A percentile compares a stretch with the other conserved stretches of the same genome.
Conservation (phyloP, 2,329 filamentous ascomycete genomes). For the Lecanicillium sp. region DNA sequence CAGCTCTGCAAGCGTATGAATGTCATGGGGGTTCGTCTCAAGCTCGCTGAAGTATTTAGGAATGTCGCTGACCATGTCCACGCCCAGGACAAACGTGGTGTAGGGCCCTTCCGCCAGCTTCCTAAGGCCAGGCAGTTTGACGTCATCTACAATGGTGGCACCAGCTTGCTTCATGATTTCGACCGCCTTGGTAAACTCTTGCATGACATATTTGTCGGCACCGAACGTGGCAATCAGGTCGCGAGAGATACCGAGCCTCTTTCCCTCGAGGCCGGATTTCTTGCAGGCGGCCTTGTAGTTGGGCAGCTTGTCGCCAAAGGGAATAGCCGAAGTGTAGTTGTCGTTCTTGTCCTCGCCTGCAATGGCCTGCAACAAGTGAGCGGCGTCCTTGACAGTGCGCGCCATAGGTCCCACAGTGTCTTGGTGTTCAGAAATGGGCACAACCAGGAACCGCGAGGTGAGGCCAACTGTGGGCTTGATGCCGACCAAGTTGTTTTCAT, state of each 20-base stretch:
- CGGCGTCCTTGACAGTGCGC: constrained; percentile 55
- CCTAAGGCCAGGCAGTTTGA: constrained; percentile 39
- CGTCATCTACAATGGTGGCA: constrained; percentile 49
- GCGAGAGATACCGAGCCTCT: constrained; percentile 58
- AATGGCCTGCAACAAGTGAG: constrained; percentile 52
- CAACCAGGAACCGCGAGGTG: constrained; percentile 52
- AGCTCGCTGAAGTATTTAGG: constrained; percentile 45
- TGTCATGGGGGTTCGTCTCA: constrained; percentile 44
- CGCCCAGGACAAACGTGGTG: constrained; percentile 39
- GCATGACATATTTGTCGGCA: constrained; percentile 17
- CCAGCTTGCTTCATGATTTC: constrained; percentile 44
- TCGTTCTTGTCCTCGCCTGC: constrained; percentile 52
- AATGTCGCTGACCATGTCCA: constrained; percentile 51
- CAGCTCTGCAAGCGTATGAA: constrained; percentile 40
- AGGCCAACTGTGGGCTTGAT: constrained; percentile 62
- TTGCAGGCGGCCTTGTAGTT: constrained; percentile 56
- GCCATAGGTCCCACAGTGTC: constrained; percentile 59
- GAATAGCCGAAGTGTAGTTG: constrained; percentile 53
- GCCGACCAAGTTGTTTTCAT: constrained; percentile 52
- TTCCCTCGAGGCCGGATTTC: constrained; percentile 41
- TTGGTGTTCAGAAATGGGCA: constrained; percentile 56
- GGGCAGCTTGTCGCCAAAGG: constrained; percentile 47
- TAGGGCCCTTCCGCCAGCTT: constrained; percentile 15
- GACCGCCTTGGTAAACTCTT: constrained; percentile 49
- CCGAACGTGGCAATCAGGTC: constrained; percentile 26